Base-by-base conservation (phyloP, 2,329 filamentous ascomycete species). In the Pseudocercospora pini-densiflorae region DNA sequence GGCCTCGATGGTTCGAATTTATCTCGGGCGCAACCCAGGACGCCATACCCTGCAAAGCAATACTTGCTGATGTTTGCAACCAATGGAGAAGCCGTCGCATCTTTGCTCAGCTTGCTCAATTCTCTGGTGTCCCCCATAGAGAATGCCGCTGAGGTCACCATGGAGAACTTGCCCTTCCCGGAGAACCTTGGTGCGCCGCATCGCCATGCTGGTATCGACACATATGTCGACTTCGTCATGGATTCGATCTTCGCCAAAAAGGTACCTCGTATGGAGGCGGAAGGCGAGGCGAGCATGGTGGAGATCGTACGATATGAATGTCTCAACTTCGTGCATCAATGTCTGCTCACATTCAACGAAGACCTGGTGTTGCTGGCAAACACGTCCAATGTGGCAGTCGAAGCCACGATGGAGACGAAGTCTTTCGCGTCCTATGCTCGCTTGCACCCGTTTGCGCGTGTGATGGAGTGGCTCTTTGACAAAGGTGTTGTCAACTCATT, bases 391-490 rank as follows among this genome's bases (percentile, higher is more conserved):
- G 84, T 96, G 31, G 83, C 87, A 27, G 89, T 97, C 16, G 93
- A 97, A 76, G 81, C 86, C 9, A 87, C 91, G 16, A 92, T 97
- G 70, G 86, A 86, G 49, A 86, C 92, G 3, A 90, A 90, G 2
- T 91, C 92, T 63, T 83, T 98, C 4, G 88, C 89, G 59, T 86
- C 87, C 5, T 99, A 99, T 76, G 89, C 95, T 65, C 88, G 89
- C 24, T 86, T 97, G 61, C 96, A 99, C 80, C 94, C 96, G 0
- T 99, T 98, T 75, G 89, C 92, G 2, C 89, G 96, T 66, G 90
- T 97, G 16, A 97, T 98, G 92, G 95, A 99, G 76, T 98, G 95
- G 93, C 88, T 99, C 80, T 97, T 97, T 79, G 97, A 97, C 76
- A 92, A 96, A 74, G 92, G 91, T 70, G 92, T 97, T 23, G 88